phyloP scores from a whole-genome alignment of 257 asterid genomes.

The Parsonsia alboflavescens region DNA sequence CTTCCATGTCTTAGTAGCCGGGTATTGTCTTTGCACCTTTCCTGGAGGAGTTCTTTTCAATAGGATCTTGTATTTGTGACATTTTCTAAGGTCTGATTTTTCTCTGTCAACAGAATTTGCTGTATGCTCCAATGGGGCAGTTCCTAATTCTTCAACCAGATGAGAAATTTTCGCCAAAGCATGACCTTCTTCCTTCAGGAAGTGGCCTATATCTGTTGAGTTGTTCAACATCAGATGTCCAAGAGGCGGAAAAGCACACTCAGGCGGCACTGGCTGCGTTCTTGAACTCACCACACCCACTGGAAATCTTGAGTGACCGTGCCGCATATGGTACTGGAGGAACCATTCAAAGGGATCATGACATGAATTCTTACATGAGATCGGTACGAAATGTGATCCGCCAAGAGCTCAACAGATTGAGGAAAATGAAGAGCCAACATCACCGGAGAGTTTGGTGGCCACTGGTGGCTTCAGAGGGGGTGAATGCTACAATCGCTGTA shows the following conservation, averaged over 20 bases:
- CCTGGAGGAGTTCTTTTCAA: background rate
- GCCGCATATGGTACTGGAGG: slow-evolving; percentile 86
- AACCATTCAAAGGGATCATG: slow-evolving; percentile 83
- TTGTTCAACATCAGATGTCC: slow-evolving; percentile 32
- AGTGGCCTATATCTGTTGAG: slow-evolving; percentile 70
- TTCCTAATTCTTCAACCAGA: slow-evolving; percentile 89
- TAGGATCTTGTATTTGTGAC: background rate
- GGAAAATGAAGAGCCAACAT: slow-evolving; percentile 50
- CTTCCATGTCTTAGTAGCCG: slow-evolving; percentile 76
- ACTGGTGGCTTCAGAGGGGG: slow-evolving; percentile 38
- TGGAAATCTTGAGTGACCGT: slow-evolving; percentile 81
- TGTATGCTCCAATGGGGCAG: slow-evolving; percentile 84
- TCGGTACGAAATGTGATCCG: slow-evolving; percentile 59
- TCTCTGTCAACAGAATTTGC: slow-evolving; percentile 50
- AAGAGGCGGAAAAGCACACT: slow-evolving; percentile 54
- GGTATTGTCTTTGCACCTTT: slow-evolving; percentile 34
- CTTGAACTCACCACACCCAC: slow-evolving; percentile 87
- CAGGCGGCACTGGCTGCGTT: slow-evolving; percentile 58
- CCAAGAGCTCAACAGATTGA: slow-evolving; percentile 53
- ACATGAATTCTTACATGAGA: slow-evolving; percentile 65
- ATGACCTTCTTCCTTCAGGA: slow-evolving; percentile 83
- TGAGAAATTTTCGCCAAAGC: slow-evolving; percentile 74
- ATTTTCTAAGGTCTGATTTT: background rate
- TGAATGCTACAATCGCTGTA: slow-evolving; percentile 33
- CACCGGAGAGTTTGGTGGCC: slow-evolving; percentile 70